Conservation (phyloP, 495 filamentous ascomycete genomes). For the Tetracladium setigerum region DNA sequence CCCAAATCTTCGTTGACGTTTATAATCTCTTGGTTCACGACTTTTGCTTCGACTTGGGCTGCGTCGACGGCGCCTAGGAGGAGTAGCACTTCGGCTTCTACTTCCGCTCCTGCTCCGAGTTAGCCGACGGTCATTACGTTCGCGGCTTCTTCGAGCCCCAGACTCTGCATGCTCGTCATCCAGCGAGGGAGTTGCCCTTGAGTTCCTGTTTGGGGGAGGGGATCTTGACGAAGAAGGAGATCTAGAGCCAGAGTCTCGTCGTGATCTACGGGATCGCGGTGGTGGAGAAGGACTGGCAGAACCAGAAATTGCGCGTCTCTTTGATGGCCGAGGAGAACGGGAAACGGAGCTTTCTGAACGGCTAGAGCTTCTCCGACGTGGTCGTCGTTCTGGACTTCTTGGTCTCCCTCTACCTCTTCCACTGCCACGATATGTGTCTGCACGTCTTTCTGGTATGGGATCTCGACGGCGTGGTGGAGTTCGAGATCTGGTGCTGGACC, state of each 20-base stretch:
- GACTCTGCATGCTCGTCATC: slow-evolving; percentile 4
- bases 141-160: slow-evolving; percentile 12
- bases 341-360: slow-evolving; percentile 8
- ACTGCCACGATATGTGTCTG: slow-evolving; percentile 20
- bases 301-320: slow-evolving; percentile 15
- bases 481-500: slow-evolving; percentile 33
- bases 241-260: slow-evolving; percentile 20
- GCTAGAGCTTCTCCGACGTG: slow-evolving; percentile 12
- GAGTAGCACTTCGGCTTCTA: slow-evolving; percentile 19
- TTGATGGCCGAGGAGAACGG: slow-evolving; percentile 14
- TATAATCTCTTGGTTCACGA: slow-evolving; percentile 30
- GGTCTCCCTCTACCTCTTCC: slow-evolving; percentile 25
- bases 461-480: slow-evolving; percentile 27
- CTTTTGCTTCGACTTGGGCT: slow-evolving; percentile 32
- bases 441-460: slow-evolving; percentile 20
- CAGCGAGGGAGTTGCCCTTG: slow-evolving; percentile 5
- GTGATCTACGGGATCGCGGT: slow-evolving; percentile 21
- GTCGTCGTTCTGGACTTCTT: slow-evolving; percentile 15
- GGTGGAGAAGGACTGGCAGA: slow-evolving; percentile 22
- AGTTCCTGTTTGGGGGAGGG: background rate
- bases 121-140: slow-evolving; percentile 23
- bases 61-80: slow-evolving; percentile 32
- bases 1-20: slow-evolving; percentile 47
- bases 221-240: slow-evolving; percentile 16
- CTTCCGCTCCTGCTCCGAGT: slow-evolving; percentile 23